Evolutionary conservation across 1,139 yeast genomes (phyloP).

Genomic region (Nakaseomyces nivariensis): DNA sequence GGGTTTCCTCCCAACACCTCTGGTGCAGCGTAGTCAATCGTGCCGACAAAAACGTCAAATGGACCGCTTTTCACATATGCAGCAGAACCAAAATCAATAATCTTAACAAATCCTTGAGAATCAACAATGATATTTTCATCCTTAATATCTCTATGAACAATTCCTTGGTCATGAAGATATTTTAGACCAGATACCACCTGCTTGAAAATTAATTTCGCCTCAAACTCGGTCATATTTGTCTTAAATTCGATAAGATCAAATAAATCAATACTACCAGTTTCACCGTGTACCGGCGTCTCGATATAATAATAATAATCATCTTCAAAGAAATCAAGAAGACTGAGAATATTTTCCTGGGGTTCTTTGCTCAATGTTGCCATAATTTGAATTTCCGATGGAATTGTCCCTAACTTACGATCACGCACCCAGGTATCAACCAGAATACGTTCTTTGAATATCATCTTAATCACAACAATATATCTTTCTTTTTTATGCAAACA

Average conservation of each 20-base stretch:
- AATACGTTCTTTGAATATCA: conserved; percentile 83
- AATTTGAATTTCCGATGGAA: conserved; percentile 87
- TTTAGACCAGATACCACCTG: conserved; percentile 72
- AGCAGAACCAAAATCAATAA: conserved; percentile 94
- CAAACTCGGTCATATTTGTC: conserved; percentile 66
- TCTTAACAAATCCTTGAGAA: conserved; percentile 61
- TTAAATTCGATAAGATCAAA: conserved; percentile 85
- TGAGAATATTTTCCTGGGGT: conserved; percentile 78
- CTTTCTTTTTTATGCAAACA: conserved; percentile 50
- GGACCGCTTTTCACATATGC: conserved; percentile 88
- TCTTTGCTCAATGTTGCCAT: conserved; percentile 64
- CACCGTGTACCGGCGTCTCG: conserved; percentile 91
- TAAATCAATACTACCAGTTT: conserved; percentile 77
- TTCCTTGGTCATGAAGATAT: conserved; percentile 77
- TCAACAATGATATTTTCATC: conserved; percentile 92
- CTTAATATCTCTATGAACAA: conserved; percentile 89
- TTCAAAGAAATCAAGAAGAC: conserved; percentile 80
- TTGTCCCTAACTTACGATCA: conserved; percentile 79
- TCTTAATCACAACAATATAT: conserved; percentile 68
- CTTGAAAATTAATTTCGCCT: conserved; percentile 65
- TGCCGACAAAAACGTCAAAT: conserved; percentile 93
- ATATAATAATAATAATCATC: conserved; percentile 78
- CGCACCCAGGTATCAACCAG: conserved; percentile 95
- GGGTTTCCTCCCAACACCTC: conserved; percentile 86
- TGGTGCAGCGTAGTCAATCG: conserved; percentile 95